Conservation (phyloP, 106 monocot genomes). For the Triglochin maritima region DNA sequence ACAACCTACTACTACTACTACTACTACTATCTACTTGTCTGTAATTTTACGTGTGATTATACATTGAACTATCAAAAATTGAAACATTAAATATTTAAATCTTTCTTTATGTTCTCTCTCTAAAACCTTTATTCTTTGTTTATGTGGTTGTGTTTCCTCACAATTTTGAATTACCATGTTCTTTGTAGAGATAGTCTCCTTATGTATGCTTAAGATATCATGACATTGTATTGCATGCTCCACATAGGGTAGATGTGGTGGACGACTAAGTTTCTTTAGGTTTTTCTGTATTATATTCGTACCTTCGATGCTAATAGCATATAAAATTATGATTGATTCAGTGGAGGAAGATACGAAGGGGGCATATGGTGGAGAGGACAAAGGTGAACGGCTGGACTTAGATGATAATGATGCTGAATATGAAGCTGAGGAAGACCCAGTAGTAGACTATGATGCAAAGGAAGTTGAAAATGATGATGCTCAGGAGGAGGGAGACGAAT, state of each 20-base stretch:
- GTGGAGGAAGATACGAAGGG: conserved; percentile 41
- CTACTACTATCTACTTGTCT: too few species aligned
- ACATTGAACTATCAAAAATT: too few species aligned
- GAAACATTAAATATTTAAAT: too few species aligned
- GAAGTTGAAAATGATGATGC: conserved; percentile 39
- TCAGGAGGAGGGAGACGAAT: conserved; percentile 33
- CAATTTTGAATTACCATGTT: too few species aligned
- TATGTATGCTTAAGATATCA: background rate
- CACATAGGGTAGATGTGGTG: background rate
- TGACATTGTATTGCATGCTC: background rate
- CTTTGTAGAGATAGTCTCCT: too few species aligned
- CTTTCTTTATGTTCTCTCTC: too few species aligned
- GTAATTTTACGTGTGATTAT: too few species aligned
- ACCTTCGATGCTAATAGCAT: background rate
- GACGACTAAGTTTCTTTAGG: background rate
- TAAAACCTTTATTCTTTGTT: too few species aligned
- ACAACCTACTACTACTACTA: too few species aligned
- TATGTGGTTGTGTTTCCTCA: too few species aligned
- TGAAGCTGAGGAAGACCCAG: conserved; percentile 62
- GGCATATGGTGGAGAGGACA: conserved; percentile 52
- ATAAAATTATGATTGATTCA: conserved; percentile 12
- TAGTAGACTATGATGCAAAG: conserved; percentile 54
- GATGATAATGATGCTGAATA: conserved; percentile 74
- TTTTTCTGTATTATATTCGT: background rate
- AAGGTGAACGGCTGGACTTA: conserved; percentile 60